A percentile compares a stretch with the other conserved stretches of the same genome.
Evolutionary conservation across 345 rosid genomes (phyloP).

Genomic region (Arabidopsis arenosa): DNA sequence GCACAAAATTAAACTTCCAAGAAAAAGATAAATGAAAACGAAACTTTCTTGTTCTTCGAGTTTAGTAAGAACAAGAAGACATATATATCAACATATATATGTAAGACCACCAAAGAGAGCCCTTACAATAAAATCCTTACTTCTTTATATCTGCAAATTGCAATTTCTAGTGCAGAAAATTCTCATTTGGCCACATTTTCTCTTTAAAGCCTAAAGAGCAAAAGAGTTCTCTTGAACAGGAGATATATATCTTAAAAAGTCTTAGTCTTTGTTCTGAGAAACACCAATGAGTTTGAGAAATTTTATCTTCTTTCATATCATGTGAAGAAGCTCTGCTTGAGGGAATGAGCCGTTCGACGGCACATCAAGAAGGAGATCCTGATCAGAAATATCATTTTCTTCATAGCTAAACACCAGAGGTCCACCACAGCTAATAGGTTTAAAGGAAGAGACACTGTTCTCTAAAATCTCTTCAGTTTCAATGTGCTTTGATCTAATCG

Average conservation of each 20-base stretch:
- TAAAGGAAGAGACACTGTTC: constrained; percentile 67
- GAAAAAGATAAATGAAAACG: background rate
- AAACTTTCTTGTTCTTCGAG: constrained; percentile 23
- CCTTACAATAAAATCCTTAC: constrained; percentile 26
- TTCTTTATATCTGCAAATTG: constrained; percentile 22
- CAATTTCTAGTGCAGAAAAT: constrained; percentile 25
- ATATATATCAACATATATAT: constrained; percentile 17
- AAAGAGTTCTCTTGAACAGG: constrained; percentile 32
- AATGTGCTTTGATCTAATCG: constrained; percentile 49
- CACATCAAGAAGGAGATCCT: constrained; percentile 83
- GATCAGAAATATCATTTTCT: constrained; percentile 55
- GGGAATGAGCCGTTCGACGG: constrained; percentile 86
- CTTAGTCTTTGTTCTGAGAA: constrained; percentile 39
- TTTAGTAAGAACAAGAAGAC: constrained; percentile 24
- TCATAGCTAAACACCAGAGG: constrained; percentile 62
- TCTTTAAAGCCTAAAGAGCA: constrained; percentile 15
- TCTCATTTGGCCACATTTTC: constrained; percentile 37
- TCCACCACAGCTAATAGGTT: constrained; percentile 70
- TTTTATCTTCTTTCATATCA: constrained; percentile 29
- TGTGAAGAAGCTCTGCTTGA: constrained; percentile 87
- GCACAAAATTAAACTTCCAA: background rate
- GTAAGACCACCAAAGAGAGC: constrained; percentile 8
- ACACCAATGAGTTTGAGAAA: constrained; percentile 35
- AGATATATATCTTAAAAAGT: constrained; percentile 24
- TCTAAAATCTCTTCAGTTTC: constrained; percentile 65